Conservation (phyloP, 2,329 filamentous ascomycete genomes). For the Ophiobolus disseminans region DNA sequence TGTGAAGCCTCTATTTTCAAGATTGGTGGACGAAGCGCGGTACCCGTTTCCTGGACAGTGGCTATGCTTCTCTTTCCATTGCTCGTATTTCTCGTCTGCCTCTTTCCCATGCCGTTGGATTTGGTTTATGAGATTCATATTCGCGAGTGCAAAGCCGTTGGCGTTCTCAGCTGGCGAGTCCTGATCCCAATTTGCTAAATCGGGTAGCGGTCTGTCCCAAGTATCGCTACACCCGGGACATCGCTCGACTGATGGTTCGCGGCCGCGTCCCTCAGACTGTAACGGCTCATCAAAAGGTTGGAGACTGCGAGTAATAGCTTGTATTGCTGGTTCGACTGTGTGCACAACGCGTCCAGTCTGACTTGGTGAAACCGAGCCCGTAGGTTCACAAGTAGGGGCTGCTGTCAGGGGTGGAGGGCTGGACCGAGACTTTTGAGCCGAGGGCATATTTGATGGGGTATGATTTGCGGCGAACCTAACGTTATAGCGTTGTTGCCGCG, state of each 20-base stretch:
- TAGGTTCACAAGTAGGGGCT: no score
- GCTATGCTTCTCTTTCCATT: slow-evolving; percentile 20
- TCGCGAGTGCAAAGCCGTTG: slow-evolving; percentile 18
- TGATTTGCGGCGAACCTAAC: slow-evolving; percentile 33
- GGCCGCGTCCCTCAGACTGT: background rate
- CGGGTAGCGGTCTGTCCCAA: slow-evolving; percentile 28
- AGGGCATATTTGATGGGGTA: slow-evolving; percentile 27
- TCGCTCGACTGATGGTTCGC: slow-evolving; percentile 26
- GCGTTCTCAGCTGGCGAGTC: slow-evolving; percentile 23
- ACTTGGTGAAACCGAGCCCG: no score
- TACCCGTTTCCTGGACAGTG: slow-evolving; percentile 5
- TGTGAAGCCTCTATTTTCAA: slow-evolving; percentile 4
- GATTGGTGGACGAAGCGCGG: slow-evolving; percentile 1
- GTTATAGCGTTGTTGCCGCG: slow-evolving; percentile 34
- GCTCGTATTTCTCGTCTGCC: slow-evolving; percentile 26
- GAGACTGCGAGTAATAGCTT: background rate
- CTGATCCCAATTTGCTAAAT: slow-evolving; percentile 5
- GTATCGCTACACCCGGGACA: slow-evolving; percentile 28
- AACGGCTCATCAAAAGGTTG: background rate
- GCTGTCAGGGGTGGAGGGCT: slow-evolving; percentile 17
- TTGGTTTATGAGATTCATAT: slow-evolving; percentile 23
- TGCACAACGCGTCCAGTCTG: no score
- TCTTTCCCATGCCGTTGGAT: slow-evolving; percentile 23
- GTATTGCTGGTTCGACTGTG: background rate
- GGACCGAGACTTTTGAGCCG: slow-evolving; percentile 24